These are phyloP conservation scores for Arthrobotrys musiformis DNA, from an alignment of 2,329 filamentous ascomycete genomes.

Conservation along the genomic window DNA sequence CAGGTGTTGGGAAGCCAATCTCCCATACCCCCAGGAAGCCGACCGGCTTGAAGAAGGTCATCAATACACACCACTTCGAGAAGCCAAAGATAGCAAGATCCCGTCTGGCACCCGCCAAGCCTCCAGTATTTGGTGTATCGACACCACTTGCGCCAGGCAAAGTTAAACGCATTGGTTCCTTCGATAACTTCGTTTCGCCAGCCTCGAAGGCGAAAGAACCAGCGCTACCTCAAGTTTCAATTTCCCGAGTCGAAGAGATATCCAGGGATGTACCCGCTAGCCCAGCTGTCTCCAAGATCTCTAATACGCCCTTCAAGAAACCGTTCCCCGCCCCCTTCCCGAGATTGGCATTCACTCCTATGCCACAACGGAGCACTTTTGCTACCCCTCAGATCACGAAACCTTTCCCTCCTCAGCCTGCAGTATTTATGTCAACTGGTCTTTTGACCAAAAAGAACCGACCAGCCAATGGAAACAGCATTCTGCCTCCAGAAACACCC, in stretches of 20 bases:
- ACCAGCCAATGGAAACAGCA: constrained; percentile 64
- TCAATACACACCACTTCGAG: constrained; percentile 55
- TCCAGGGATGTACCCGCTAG: constrained; percentile 12
- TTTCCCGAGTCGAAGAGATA: neutral
- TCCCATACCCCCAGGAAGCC: constrained; percentile 63
- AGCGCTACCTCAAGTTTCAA: constrained; percentile 35
- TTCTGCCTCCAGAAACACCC: constrained; percentile 84
- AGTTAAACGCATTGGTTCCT: constrained; percentile 58
- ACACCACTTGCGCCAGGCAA: constrained; percentile 56
- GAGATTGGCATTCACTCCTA: constrained; percentile 67
- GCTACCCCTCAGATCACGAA: constrained; percentile 82
- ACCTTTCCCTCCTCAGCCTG: constrained; percentile 77
- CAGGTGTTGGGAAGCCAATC: constrained; percentile 59
- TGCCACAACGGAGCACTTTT: constrained; percentile 65
- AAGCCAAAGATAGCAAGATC: constrained; percentile 58
- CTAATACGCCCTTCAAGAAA: constrained; percentile 57
- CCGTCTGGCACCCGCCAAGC: constrained; percentile 55
- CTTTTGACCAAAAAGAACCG: constrained; percentile 79
- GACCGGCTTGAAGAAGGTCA: constrained; percentile 46
- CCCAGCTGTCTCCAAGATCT: constrained; percentile 34
- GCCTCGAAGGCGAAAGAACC: constrained; percentile 46
- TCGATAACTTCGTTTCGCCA: constrained; percentile 58
- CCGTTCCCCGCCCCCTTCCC: constrained; percentile 61
- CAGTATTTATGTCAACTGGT: constrained; percentile 92
- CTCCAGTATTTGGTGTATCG: constrained; percentile 56